Base-by-base conservation (phyloP, 225 moss, liverwort and hornwort genomes). In the Bryoerythrophyllum caledonicum region DNA sequence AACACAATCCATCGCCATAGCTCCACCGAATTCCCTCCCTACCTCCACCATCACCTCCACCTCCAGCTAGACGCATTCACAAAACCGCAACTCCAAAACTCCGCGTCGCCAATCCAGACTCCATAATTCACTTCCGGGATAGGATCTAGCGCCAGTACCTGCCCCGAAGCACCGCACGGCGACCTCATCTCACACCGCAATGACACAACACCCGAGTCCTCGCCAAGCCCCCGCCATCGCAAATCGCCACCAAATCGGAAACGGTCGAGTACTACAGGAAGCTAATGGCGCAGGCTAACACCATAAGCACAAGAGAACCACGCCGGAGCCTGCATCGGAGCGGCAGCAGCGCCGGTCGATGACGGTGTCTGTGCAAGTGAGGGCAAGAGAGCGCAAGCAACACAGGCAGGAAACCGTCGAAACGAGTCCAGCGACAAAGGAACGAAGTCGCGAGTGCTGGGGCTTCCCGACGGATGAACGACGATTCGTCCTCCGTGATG, bases 361-460 rank as follows among this genome's bases (percentile, higher is more conserved):
- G 58, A 17, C 7, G 59, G 75, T 30, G 79, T 62, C 74, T 72
- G 79, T 65, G 63, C 53, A 62, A 43, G 73, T 79, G 73, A 82
- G 85, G 82, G 82, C 82, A 85, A 79, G 82, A 57, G 14, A 57
- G 57, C 24, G 57, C 26, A 85, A 67, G 71, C 49, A 80, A 77
- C 69, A 49, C 80, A 74, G 70, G 77, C 65, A 82, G 85, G 82
- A 85, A 85, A 85, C 85, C 85, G 85, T 85, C 85, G 85, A 82
- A 79, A 70, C 82, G 76, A 85, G 85, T 85, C 85, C 85, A 82
- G 85, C 85, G 85, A 85, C 85, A 85, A 74, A 85, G 82, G 82
- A 82, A 85, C 85, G 79, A 71, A 81, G 84, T 67, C 84, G 78
- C 55, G 79, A 65, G 76, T 60, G 46, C 30, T 24, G 60, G 73